Evolutionary conservation across 768 basidiomycete genomes (phyloP), one percentile per base, ranked within the genome.

Genomic region (Kwoniella europaea): DNA sequence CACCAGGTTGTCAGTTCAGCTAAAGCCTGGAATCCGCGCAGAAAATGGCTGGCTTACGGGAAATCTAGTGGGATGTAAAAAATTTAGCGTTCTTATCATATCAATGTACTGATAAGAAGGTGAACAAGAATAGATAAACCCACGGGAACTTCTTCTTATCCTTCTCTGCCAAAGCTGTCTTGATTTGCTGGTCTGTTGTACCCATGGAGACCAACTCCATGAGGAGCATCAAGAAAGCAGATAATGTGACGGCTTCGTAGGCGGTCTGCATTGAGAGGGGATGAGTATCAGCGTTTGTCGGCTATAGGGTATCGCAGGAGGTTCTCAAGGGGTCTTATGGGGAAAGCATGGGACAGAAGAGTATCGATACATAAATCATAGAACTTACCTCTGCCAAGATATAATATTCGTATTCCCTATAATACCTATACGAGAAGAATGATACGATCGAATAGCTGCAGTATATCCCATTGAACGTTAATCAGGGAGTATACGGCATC

Each of bases 201-300:
- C 90, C 91, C 22, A 87, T 86, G 4, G 92, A 92, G 3, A 95
- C 92, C 81, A 88, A 94, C 79, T 94, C 92, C 60, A 95, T 90
- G 58, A 96, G 86, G 4, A 95, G 87, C 42, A 94, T 84, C 50
- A 97, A 81, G 85, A 96, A 96, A 24, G 94, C 94, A 79, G 91
- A 91, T 46, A 94, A 79, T 0, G 91, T 92, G 63, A 94, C 83
- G 4, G 92, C 91, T 89, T 94, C 73, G 43, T 73, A 74, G 3
- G 79, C 76, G 2, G 77, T 76, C 75, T 78, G 52, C 35, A 35
- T 35, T 35, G 6, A 35, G 35, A 35, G 35, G 35, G 35, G 35
- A 35, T 35, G 35, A 35, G 7, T 9, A 35, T 35, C 35, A 35
- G 35, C 7, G 7, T 35, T 35, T 35, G 35, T 6, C 35, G 35